Percentiles rank a stretch among this genome's conserved stretches.
Conservation (phyloP, 176 grass and related monocot genomes). For the Zea luxurians region DNA sequence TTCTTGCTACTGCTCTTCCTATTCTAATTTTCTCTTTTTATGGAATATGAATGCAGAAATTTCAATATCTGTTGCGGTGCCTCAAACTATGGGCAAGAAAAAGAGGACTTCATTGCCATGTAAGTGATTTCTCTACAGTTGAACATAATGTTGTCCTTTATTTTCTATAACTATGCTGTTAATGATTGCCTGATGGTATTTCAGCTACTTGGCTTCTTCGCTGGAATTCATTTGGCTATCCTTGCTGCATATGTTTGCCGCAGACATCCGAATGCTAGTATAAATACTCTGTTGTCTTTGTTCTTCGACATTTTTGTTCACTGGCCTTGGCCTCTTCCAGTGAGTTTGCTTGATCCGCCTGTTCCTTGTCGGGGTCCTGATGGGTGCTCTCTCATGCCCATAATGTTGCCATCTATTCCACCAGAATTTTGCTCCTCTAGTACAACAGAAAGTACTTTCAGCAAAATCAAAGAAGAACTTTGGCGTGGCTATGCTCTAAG, state of each 20-base stretch:
- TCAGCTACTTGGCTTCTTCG: constrained; percentile 72
- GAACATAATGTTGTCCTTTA: constrained; percentile 25
- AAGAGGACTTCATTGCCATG: constrained; percentile 71
- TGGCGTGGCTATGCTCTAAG: constrained; percentile 59
- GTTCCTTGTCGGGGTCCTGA: constrained; percentile 45
- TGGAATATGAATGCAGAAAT: constrained; percentile 48
- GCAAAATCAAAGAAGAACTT: constrained; percentile 67
- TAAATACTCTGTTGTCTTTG: constrained; percentile 44
- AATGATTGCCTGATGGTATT: constrained; percentile 35
- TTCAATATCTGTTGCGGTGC: constrained; percentile 64
- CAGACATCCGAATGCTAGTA: constrained; percentile 57
- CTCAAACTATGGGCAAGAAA: constrained; percentile 76
- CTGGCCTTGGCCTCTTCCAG: constrained; percentile 73
- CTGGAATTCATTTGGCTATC: constrained; percentile 68
- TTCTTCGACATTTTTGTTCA: constrained; percentile 65
- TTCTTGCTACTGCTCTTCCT: not conserved
- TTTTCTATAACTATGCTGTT: constrained; percentile 1
- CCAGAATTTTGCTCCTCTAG: constrained; percentile 58
- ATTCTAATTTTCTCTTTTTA: constrained; percentile 24
- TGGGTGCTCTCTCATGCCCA: constrained; percentile 63
- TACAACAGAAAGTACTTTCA: constrained; percentile 67
- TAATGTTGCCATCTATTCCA: constrained; percentile 62
- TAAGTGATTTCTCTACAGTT: constrained; percentile 21
- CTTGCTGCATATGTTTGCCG: constrained; percentile 69
- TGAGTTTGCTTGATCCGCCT: constrained; percentile 51